Base-by-base conservation (phyloP, 106 monocot species). In the Dioscorea zingiberensis region DNA sequence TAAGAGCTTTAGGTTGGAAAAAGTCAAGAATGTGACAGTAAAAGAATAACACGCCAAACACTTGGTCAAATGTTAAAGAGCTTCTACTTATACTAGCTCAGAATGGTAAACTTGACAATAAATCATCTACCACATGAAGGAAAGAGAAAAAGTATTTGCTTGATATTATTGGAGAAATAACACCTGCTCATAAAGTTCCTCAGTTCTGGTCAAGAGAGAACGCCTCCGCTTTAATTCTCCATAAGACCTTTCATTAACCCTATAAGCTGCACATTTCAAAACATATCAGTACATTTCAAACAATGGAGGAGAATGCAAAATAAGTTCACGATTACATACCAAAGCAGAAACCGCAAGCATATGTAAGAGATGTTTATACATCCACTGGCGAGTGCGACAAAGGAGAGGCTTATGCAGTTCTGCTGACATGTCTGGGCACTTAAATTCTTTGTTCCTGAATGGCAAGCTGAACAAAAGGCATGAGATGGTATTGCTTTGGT, bases 111-210 rank as follows among this genome's bases (percentile, higher is more conserved):
- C 38, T 38, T 38, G 4, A 10, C 38, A 38, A 38, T 10, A 38
- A 10, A 38, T 38, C 4, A 38, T 38, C 38, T 10, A 38, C n/a
- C n/a, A 38, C 9, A 38, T 38, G 38, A 38, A 38, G n/a, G n/a
- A 38, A 38, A 6, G 38, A 38, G 38, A 38, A 38, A n/a, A n/a
- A n/a, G n/a, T n/a, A 2, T 6, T 38, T 38, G 38, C 10, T 38
- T 38, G 38, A 38, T 38, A 6, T 38, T 38, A 38, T 1, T 38
- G 9, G 10, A 38, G 38, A 38, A 38, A 6, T 38, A 38, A 10
- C 74, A 85, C 93, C 85, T 88, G 77, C 17, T 83, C 74, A 71
- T 93, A 93, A 62, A 93, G 72, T 57, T 85, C 67, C 64, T 93
- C 88, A 46, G 88, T 79, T 70, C 93, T 80, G 9, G 48, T 51